Evolutionary conservation across 2,329 filamentous ascomycete species (phyloP).

Genomic region (Cytospora mali): DNA sequence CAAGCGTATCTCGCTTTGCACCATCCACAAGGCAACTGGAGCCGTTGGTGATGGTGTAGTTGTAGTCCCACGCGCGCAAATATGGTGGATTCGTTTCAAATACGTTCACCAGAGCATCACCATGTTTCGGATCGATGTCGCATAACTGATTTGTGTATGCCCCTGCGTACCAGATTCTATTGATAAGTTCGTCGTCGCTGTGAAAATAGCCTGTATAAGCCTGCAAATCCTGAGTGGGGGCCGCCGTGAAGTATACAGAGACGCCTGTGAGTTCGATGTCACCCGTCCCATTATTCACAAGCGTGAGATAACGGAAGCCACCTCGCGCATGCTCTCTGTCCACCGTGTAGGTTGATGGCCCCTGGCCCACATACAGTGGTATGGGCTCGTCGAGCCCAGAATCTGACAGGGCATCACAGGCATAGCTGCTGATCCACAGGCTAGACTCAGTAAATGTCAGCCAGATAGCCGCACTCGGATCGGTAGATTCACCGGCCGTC

Average conservation of each 20-base stretch:
- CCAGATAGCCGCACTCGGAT: constrained; percentile 39
- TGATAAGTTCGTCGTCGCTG: constrained; percentile 52
- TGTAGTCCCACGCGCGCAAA: constrained; percentile 33
- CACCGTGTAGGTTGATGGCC: constrained; percentile 30
- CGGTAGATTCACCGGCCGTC: constrained; percentile 33
- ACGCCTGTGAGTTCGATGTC: constrained; percentile 39
- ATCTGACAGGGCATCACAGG: constrained; percentile 42
- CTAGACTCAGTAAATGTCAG: constrained; percentile 43
- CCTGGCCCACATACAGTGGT: constrained; percentile 17
- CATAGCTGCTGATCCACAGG: constrained; percentile 51
- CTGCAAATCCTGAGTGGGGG: constrained; percentile 48
- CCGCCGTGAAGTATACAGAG: constrained; percentile 45
- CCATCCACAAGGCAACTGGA: constrained; percentile 50
- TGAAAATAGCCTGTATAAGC: constrained; percentile 58
- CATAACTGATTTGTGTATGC: constrained; percentile 53
- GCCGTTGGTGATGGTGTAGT: constrained; percentile 39
- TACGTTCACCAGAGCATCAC: constrained; percentile 40
- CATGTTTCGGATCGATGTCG: constrained; percentile 40
- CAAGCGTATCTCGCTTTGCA: constrained; percentile 59
- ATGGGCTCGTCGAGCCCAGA: constrained; percentile 22
- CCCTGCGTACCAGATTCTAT: constrained; percentile 59
- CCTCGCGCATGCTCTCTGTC: constrained; percentile 40
- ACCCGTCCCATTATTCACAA: constrained; percentile 33
- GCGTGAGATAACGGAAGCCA: constrained; percentile 44
- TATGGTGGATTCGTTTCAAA: constrained; percentile 21